Evolutionary conservation across 192 early-diverging fungal genomes (phyloP), one percentile per base, ranked within the genome.

Genomic region (Globomyces pollinis-pini): DNA sequence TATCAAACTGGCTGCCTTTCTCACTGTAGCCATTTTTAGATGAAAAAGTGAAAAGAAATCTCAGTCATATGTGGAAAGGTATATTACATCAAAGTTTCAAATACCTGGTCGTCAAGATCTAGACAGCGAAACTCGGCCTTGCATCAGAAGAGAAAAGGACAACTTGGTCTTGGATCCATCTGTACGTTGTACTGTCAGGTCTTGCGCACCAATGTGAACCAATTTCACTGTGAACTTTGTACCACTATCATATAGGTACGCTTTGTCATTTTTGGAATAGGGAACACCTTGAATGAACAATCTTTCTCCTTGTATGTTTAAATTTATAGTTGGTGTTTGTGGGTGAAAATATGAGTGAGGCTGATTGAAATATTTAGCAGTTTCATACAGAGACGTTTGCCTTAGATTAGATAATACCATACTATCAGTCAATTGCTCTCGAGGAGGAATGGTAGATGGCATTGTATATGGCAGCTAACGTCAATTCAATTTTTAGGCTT

Each of bases 141-240:
- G 60, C 30, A 41, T 49, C 15, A 71, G 55, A 29, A 62, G 24
- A 6, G 54, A 47, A 35, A 64, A 51, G 3, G 55, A 38, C 18
- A 71, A 53, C 36, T 41, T 66, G 11, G 69, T 71, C 59, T 50
- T 58, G 33, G 42, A 50, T 15, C 69, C 69, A 34, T 71, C 64
- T 30, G 57, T 59, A 23, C 69, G 50, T 56, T 63, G 62, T n/a
- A 71, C 69, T 2, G 38, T 51, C 15, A 71, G 16, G 30, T 71
- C 69, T 18, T 39, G 20, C 5, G 16, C 26, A 16, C 53, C 44
- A 41, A 71, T 53, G n/a, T 34, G 38, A 30, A 51, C 38, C 38
- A 71, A 50, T 21, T 66, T 71, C 31, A 71, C 54, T 2, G 62
- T 34, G 34, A 52, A 59, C 31, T 44, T 41, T 13, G 50, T 34